These are phyloP conservation scores for Francoa sonchifolia DNA, from an alignment of 441 rosid species.

Conservation along the genomic window DNA sequence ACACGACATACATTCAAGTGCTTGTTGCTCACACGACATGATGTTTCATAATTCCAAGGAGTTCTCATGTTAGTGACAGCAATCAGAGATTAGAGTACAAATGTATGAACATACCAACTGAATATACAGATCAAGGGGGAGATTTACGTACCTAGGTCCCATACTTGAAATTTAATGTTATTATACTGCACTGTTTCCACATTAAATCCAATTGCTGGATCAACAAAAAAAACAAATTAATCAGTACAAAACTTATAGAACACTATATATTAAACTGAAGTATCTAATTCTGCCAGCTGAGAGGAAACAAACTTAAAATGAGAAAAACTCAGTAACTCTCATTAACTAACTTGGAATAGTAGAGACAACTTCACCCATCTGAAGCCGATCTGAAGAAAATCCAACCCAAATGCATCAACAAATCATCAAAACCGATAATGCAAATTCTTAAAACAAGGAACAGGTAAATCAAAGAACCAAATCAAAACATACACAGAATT, in stretches of 20 bases:
- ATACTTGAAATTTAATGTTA: slow-evolving; percentile 86
- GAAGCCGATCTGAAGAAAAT: slow-evolving; percentile 64
- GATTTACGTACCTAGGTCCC: slow-evolving; percentile 68
- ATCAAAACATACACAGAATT: slow-evolving; percentile 34
- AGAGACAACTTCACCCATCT: slow-evolving; percentile 92
- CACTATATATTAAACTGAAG: too few species aligned
- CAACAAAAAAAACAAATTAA: slow-evolving; percentile 9
- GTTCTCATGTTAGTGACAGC: not conserved
- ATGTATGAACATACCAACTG: not conserved
- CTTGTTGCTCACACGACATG: too few species aligned
- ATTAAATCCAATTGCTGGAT: slow-evolving; percentile 86
- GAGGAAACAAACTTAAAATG: not conserved
- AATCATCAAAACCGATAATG: slow-evolving; percentile 9
- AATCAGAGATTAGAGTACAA: not conserved
- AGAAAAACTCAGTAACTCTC: not conserved
- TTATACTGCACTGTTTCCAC: slow-evolving; percentile 85
- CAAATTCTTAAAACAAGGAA: slow-evolving; percentile 4
- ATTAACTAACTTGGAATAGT: slow-evolving; percentile 67
- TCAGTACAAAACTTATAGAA: slow-evolving; percentile 4
- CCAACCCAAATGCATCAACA: slow-evolving; percentile 5
- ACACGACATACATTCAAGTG: too few species aligned
- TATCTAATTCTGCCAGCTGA: not conserved
- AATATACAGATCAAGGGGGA: slow-evolving; percentile 4
- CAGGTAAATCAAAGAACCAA: not conserved
- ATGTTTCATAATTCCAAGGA: not conserved